A percentile compares a stretch with the other conserved stretches of the same genome.
phyloP scores from a whole-genome alignment of 2,329 filamentous ascomycete species.

The Sarocladium kiliense region DNA sequence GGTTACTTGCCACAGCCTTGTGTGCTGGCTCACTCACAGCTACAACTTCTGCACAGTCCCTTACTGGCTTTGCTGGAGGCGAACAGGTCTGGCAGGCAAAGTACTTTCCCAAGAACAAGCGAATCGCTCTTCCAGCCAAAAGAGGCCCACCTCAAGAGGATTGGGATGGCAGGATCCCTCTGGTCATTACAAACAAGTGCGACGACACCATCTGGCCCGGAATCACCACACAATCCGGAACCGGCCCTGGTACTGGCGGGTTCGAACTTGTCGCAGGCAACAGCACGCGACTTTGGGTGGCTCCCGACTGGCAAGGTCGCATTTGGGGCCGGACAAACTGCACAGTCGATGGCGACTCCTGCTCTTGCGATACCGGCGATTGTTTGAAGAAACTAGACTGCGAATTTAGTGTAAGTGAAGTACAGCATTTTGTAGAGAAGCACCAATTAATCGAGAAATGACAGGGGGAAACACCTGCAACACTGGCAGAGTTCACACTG shows the following conservation, averaged over 20 bases:
- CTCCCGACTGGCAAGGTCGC: constrained; percentile 72
- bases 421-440: not conserved
- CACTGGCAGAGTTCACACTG: constrained; percentile 76
- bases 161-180: constrained; percentile 42
- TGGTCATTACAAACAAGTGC: constrained; percentile 70
- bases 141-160: constrained; percentile 25
- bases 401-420: constrained; percentile 54
- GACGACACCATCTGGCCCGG: constrained; percentile 69
- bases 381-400: constrained; percentile 68
- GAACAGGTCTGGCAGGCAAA: constrained; percentile 18
- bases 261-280: constrained; percentile 60
- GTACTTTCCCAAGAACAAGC: constrained; percentile 16
- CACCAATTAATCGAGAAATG: not conserved
- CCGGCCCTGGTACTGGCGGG: constrained; percentile 60
- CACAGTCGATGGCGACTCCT: constrained; percentile 63
- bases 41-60: not conserved
- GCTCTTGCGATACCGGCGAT: constrained; percentile 70
- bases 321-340: constrained; percentile 84
- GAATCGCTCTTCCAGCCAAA: constrained; percentile 11
- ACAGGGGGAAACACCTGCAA: constrained; percentile 69
- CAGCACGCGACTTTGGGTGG: constrained; percentile 58
- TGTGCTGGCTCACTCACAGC: not conserved
- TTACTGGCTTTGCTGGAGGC: not conserved
- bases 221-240: constrained; percentile 67
- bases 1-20: not conserved